These are phyloP conservation scores for Hypoxylon fragiforme DNA, from an alignment of 495 filamentous ascomycete genomes.

Conservation along the genomic window DNA sequence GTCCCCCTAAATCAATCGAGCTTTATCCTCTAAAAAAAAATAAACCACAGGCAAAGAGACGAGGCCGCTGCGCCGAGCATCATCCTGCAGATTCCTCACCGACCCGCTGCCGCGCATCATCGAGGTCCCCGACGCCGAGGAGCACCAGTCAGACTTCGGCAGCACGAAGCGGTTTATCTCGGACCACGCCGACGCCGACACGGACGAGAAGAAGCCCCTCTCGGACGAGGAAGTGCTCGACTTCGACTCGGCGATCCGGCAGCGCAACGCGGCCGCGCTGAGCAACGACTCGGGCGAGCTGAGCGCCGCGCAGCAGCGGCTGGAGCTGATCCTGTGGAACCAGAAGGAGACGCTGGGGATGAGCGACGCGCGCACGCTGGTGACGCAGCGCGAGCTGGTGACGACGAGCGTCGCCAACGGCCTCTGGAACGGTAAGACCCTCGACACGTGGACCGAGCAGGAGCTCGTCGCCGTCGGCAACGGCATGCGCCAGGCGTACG, in stretches of 20 bases:
- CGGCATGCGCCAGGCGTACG: not conserved
- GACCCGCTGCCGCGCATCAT: too few species aligned
- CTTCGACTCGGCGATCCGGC: conserved; percentile 1
- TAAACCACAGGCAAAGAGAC: too few species aligned
- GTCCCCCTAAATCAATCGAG: too few species aligned
- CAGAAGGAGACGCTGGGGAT: conserved; percentile 1
- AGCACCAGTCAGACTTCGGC: too few species aligned
- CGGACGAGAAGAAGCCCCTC: not conserved
- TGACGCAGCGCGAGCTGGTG: conserved; percentile 9
- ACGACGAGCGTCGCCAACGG: conserved; percentile 3
- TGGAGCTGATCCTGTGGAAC: conserved; percentile 6
- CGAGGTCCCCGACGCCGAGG: not conserved
- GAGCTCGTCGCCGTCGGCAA: conserved; percentile 4
- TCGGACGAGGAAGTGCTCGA: conserved; percentile 2
- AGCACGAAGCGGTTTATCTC: too few species aligned
- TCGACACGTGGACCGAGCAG: not conserved
- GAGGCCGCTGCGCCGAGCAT: too few species aligned
- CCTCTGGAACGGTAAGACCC: conserved; percentile 1
- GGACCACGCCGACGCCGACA: too few species aligned
- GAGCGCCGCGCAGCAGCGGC: not conserved
- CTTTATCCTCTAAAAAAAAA: too few species aligned
- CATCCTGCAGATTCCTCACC: too few species aligned
- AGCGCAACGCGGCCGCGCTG: conserved; percentile 5
- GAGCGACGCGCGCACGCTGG: not conserved
- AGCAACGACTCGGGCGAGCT: not conserved